A percentile compares a stretch with the other conserved stretches of the same genome.
Evolutionary conservation across 129 eudicot species (phyloP).

Genomic region (Artemisia tridentata): DNA sequence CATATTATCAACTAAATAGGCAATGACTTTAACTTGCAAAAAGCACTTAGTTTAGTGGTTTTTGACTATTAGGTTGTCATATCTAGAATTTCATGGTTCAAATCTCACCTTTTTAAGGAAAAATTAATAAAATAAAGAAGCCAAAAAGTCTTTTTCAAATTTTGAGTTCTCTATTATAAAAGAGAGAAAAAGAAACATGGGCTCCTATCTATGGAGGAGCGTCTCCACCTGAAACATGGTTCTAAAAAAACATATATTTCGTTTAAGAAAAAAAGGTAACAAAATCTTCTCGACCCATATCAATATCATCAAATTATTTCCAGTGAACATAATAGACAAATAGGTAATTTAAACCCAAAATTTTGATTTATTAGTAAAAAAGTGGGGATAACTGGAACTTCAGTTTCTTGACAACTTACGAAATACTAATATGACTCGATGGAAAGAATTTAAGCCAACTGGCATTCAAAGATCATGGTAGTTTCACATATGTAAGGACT

Average conservation of each 20-base stretch:
- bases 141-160: conserved; percentile 12
- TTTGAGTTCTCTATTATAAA: conserved; percentile 13
- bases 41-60: conserved; percentile 19
- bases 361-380: background rate
- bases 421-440: background rate
- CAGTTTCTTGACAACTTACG: background rate
- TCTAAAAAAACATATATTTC: no score
- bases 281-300: background rate
- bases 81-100: conserved; percentile 15
- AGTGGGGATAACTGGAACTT: background rate
- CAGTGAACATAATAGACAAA: background rate
- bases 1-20: conserved; percentile 32
- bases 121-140: conserved; percentile 3
- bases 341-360: background rate
- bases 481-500: background rate
- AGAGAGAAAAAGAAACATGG: conserved; percentile 21
- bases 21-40: conserved; percentile 18
- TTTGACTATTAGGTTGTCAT: conserved; percentile 29
- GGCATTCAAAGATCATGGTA: background rate
- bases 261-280: no score
- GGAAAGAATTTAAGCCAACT: background rate
- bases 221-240: conserved; percentile 9
- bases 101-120: conserved; percentile 10
- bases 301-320: background rate
- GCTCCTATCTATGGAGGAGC: conserved; percentile 24